Evolutionary conservation across 1,284 basidiomycete species (phyloP), one percentile per base, ranked within the genome.

Genomic region (Leccinum laetum): DNA sequence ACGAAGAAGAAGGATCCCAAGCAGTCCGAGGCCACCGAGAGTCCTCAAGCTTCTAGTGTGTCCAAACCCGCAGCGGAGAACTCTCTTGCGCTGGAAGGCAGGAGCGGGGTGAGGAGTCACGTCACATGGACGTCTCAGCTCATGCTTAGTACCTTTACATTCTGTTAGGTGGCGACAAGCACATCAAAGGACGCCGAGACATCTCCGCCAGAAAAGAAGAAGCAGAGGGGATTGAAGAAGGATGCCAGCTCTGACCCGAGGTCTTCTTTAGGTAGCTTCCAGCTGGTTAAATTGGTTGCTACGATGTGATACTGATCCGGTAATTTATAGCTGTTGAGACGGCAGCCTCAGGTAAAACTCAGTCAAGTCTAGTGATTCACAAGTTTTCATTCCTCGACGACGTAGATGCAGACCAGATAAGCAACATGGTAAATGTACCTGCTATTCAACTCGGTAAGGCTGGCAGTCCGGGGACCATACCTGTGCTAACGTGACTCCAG

Each of bases 201-300:
- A 18, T 56, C 65, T 13, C 58, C 62, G 32, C 16, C 32, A 13
- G 32, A 37, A 16, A 37, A 8, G n/a, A 69, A 65, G 49, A 67
- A 49, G 55, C 52, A 5, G 46, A 64, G 2, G 59, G 67, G 35
- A 60, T 39, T 1, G 55, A 67, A 66, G 49, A 63, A 61, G 57
- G 64, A 64, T 58, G 70, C 41, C 4, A 37, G n/a, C 11, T 13
- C 56, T 44, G 37, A 2, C 14, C 2, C 39, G 35, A 63, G 60
- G 55, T 37, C 62, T 55, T 65, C 67, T 58, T 44, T 62, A 9
- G 2, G 73, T 76, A 52, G 61, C 72, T 64, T 41, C 9, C 4
- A 11, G 14, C 7, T 58, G 11, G 7, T 8, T 46, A 16, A 3
- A 41, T 7, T 60, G 13, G n/a, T 61, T 14, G 10, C 37, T 53